Evolutionary conservation across 2,329 filamentous ascomycete genomes (phyloP), one percentile per base, ranked within the genome.

Genomic region (Paramyrothecium sp.): DNA sequence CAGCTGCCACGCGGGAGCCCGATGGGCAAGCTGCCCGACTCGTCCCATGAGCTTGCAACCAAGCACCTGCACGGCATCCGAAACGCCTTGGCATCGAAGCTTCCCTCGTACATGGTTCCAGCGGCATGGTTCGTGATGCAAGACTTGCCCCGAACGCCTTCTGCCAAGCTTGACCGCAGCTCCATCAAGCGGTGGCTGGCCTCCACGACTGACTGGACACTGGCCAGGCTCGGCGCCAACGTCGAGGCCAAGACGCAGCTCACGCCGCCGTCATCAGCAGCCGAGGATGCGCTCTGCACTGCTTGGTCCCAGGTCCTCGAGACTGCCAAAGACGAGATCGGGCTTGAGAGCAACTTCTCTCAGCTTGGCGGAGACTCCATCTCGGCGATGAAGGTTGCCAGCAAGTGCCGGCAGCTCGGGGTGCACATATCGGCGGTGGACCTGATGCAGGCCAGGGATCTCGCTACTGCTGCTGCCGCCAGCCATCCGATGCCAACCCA

Each of bases 41-140:
- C 8, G n/a, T 11, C 20, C 16, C 10, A 11, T n/a, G 20, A 10
- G 44, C 10, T n/a, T 17, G 44, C 20, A 21, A 19, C n/a, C 10
- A 19, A 21, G n/a, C 8, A 10, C 8, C 50, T 56, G 17, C 30
- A 23, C 17, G 34, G 4, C 49, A 56, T 56, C 26, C 49, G 23
- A 8, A 20, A 56, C 16, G 17, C n/a, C 19, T 21, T 21, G 17
- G 3, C n/a, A 20, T 17, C 7, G 17, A n/a, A 20, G 23, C 38
- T 56, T 17, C 54, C 54, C 19, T 48, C 49, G 17, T 56, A 56
- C 22, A 53, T 53, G 54, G 38, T 56, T n/a, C 54, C 54, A 13
- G 44, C 54, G 11, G 38, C 20, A 21, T 56, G 41, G 34, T 19
- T 56, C 4, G 17, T 26, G 5, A 50, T 56, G n/a, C 33, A 48